phyloP scores from a whole-genome alignment of 176 grass and related monocot species.

The Oryza brachyantha region DNA sequence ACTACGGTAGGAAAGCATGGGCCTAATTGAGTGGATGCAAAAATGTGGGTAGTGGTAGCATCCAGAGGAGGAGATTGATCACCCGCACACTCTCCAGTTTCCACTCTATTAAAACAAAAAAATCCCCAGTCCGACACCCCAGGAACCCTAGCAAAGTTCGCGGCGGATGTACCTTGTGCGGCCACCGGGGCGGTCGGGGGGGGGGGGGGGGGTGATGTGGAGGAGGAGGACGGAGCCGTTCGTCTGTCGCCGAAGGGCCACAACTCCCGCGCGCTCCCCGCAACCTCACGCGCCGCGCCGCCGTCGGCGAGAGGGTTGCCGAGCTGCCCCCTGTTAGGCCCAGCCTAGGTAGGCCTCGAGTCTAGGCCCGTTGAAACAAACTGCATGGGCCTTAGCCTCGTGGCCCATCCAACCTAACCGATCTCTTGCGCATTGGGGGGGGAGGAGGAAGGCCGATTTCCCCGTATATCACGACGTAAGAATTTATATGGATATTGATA shows the following conservation, averaged over 20 bases:
- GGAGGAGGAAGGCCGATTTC: no score
- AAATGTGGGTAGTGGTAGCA: no score
- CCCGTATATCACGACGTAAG: no score
- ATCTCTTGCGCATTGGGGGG: not conserved
- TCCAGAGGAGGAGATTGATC: no score
- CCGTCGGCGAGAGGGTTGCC: not conserved
- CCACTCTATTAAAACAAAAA: no score
- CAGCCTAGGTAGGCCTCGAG: not conserved
- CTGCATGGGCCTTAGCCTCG: not conserved
- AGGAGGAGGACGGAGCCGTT: constrained; percentile 12
- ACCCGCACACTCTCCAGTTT: no score
- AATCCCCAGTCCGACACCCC: not conserved
- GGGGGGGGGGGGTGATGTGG: not conserved
- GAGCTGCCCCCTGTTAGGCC: not conserved
- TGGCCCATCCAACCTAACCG: not conserved
- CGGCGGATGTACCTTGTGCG: not conserved
- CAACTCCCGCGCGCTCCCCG: not conserved
- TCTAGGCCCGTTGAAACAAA: not conserved
- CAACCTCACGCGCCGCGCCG: not conserved
- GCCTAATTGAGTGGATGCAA: no score
- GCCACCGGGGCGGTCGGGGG: no score
- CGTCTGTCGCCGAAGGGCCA: constrained; percentile 7
- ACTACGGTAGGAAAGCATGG: not conserved
- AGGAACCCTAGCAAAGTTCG: constrained; percentile 2
- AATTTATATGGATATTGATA: no score